Conservation (phyloP, 1,284 basidiomycete genomes). For the Cutaneotrichosporon mucoides region DNA sequence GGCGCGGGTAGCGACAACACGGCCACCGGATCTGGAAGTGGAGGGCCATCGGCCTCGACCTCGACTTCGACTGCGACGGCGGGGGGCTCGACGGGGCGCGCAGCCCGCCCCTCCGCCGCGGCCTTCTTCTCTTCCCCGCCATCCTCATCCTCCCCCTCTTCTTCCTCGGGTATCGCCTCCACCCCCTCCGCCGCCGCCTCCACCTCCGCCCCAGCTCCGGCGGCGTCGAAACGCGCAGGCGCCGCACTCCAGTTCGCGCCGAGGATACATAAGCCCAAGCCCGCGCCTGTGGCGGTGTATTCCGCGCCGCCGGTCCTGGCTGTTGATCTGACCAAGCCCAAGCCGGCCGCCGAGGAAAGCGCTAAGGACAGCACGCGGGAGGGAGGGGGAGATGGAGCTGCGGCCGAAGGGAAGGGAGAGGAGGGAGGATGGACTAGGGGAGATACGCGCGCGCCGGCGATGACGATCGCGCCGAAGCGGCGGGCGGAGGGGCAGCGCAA, state of each 20-base stretch:
- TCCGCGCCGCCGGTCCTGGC: conserved; percentile 11
- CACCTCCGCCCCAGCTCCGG: not conserved
- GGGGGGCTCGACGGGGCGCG: not conserved
- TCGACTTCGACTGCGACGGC: not conserved
- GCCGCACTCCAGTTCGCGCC: conserved; percentile 44
- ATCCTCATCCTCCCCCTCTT: no score
- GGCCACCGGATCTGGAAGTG: not conserved
- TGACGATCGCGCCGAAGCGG: conserved; percentile 32
- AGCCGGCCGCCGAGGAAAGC: not conserved
- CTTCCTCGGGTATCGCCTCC: no score
- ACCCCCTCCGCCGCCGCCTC: not conserved
- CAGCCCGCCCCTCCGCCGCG: not conserved
- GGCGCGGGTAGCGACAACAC: no score
- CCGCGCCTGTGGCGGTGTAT: conserved; percentile 9
- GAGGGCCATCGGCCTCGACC: not conserved
- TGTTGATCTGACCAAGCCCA: not conserved
- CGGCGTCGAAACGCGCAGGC: not conserved
- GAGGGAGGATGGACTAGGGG: not conserved
- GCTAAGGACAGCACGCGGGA: not conserved
- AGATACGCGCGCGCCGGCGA: conserved; percentile 34
- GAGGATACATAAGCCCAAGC: conserved; percentile 31
- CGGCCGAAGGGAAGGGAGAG: no score
- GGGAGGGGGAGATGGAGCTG: no score
- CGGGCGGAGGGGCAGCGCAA: conserved; percentile 5
- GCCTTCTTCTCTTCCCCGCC: not conserved